These are phyloP conservation scores for Schoenoplectus tabernaemontani DNA, from an alignment of 202 grass and related monocot species.

Conservation along the genomic window DNA sequence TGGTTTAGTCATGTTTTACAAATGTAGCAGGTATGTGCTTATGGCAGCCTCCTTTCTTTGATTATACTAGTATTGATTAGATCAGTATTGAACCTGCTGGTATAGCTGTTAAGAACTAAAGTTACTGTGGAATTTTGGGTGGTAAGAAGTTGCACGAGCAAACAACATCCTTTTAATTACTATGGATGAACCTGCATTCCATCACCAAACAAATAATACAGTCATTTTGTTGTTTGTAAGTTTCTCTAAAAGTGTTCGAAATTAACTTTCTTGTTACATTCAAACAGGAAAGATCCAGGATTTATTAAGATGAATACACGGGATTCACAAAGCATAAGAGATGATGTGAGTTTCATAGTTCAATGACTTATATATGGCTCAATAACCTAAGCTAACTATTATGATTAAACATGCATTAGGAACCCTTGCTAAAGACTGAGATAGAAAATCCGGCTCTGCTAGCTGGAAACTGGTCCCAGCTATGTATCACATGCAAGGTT, in stretches of 20 bases:
- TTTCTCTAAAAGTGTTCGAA: not conserved
- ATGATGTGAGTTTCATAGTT: conserved; percentile 79
- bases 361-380: conserved; percentile 17
- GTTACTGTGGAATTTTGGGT: not conserved
- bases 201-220: not conserved
- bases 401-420: conserved; percentile 41
- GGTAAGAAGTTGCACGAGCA: not conserved
- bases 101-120: not conserved
- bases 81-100: not conserved
- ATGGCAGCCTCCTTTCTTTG: not conserved
- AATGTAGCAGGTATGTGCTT: conserved; percentile 84
- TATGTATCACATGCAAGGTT: conserved; percentile 99
- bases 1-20: conserved; percentile 92
- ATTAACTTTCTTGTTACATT: conserved; percentile 11
- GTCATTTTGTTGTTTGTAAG: not conserved
- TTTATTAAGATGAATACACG: conserved; percentile 63
- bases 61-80: not conserved
- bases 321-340: conserved; percentile 68
- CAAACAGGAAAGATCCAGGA: conserved; percentile 88
- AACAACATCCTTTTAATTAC: not conserved
- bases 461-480: conserved; percentile 86
- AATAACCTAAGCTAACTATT: conserved; percentile 11
- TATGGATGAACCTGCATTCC: not conserved
- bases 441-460: conserved; percentile 77
- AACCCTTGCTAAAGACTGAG: conserved; percentile 85